Evolutionary conservation across 2,329 filamentous ascomycete species (phyloP), one percentile per base, ranked within the genome.

Genomic region (Ophidiomyces ophidiicola): DNA sequence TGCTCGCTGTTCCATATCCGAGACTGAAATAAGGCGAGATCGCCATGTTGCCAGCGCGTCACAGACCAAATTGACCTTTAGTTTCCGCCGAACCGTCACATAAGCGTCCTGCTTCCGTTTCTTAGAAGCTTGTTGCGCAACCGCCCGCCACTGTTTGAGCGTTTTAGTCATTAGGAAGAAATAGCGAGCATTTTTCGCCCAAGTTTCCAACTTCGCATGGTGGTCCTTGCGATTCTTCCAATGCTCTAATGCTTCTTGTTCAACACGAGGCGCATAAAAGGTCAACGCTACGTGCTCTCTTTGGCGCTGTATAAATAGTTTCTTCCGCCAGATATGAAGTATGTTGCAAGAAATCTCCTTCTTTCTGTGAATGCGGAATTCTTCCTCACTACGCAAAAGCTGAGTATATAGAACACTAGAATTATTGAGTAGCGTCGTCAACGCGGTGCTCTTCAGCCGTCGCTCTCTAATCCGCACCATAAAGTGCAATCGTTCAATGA

Each of bases 41-140:
- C 55, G 58, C 62, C 66, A 68, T 8, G 45, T 46, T 8, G 45
- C 34, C 15, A 73, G 48, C 29, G 59, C 59, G 19, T 57, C 54
- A 6, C 61, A 58, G 10, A 69, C 72, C 32, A 76, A 55, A 21
- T 67, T 68, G 31, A 69, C 63, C 54, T 78, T 78, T 33, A 68
- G 54, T 30, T 56, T 64, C 32, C 71, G 59, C 44, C 74, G 62
- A 21, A 76, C 54, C 15, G 65, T 64, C 2, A 65, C 61, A 54
- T 78, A 78, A 0, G 70, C 66, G 26, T 74, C 67, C 35, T 72
- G 66, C 20, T 71, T 65, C 15, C 71, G 67, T 45, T 62, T 61
- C 43, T 71, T 68, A 21, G 70, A 61, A 11, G 68, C 63, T 39
- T 71, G 59, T 29, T 65, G 53, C 1, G 68, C 69, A 14, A 67